Percentiles rank a stretch among this genome's conserved stretches.
These are phyloP conservation scores for Silene uniflora DNA, from an alignment of 148 eudicot genomes.

Conservation along the genomic window DNA sequence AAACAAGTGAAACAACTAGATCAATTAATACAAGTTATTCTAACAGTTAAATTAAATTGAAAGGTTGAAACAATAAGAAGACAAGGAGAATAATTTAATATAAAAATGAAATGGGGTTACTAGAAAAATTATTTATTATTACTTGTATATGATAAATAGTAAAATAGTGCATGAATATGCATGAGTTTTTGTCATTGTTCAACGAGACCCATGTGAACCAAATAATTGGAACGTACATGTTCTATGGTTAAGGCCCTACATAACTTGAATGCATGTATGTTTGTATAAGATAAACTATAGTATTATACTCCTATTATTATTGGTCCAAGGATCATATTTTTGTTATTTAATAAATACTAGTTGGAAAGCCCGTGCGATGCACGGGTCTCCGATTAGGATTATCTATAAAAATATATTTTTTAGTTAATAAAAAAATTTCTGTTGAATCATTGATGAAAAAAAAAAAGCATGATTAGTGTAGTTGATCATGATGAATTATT, in stretches of 20 bases:
- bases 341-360: neutral
- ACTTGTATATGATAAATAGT: too few relatives aligned
- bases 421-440: too few relatives aligned
- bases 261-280: slow-evolving; percentile 26
- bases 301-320: slow-evolving; percentile 11
- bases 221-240: slow-evolving; percentile 33
- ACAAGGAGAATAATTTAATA: neutral
- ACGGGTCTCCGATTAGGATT: too few relatives aligned
- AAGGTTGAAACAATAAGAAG: neutral
- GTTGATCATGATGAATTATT: too few relatives aligned
- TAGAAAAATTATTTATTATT: too few relatives aligned
- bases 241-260: slow-evolving; percentile 32
- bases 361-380: too few relatives aligned
- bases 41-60: neutral
- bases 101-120: neutral
- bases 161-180: slow-evolving; percentile 15
- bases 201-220: slow-evolving; percentile 32
- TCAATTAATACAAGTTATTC: too few relatives aligned
- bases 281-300: slow-evolving; percentile 19
- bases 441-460: too few relatives aligned
- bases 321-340: slow-evolving; percentile 26
- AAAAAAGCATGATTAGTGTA: too few relatives aligned
- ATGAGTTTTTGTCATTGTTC: slow-evolving; percentile 8
- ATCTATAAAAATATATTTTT: too few relatives aligned
- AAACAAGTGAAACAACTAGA: too few relatives aligned